Base-by-base conservation (phyloP, 2,329 filamentous ascomycete species). In the Corinectria fuckeliana region DNA sequence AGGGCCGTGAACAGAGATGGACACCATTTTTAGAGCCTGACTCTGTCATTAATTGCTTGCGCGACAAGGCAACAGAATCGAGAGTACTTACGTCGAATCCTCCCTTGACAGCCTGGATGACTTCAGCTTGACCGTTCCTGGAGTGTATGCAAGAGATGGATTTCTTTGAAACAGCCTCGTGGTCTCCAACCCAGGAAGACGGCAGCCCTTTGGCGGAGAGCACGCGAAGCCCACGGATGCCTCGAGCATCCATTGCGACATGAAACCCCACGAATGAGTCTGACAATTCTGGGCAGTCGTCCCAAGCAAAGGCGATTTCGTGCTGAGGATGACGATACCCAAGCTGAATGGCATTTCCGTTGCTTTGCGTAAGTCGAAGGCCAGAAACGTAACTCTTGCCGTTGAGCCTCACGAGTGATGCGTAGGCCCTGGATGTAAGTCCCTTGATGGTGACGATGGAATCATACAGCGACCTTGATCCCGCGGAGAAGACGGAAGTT, bases 11-110 rank as follows among this genome's bases (percentile, higher is more conserved):
- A 55, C 41, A 28, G 45, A 45, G n/a, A 55, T 25, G 4, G 45
- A 59, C 25, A 55, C 45, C 30, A 59, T 50, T 23, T 59, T 59
- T 5, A 59, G 30, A 21, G 50, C 45, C 56, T 59, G 8, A 4
- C 2, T 20, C 14, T 23, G 38, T 52, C 13, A 42, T 14, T 50
- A 18, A 38, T 50, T 18, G 21, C 28, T n/a, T 25, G 16, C 10
- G 23, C 14, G 26, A 1, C 14, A 4, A 25, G 2, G 23, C 10
- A 47, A 30, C 1, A 39, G 18, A 10, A 25, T 25, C 8, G 14
- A 13, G 25, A n/a, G 11, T 34, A 39, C 50, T 38, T 16, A 55
- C 56, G 28, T 59, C 56, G 28, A 59, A 59, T 16, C 44, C 50
- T 20, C 28, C 50, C 25, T 41, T 42, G 21, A 55, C 2, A 23